These are phyloP conservation scores for Tricholoma terreum DNA, from an alignment of 768 basidiomycete genomes.

Conservation along the genomic window DNA sequence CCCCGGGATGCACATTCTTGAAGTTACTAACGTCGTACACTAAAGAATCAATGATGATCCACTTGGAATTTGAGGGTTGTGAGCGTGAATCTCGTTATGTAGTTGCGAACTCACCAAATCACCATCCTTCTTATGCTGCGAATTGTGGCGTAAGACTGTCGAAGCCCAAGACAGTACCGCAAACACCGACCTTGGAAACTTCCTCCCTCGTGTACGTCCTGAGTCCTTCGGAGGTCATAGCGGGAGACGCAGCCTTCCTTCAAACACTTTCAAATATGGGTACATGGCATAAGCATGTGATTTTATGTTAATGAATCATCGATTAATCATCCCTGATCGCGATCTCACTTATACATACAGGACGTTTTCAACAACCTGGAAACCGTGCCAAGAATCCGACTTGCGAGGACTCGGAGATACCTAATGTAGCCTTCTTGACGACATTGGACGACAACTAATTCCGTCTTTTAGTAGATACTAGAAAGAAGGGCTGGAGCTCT, in stretches of 20 bases:
- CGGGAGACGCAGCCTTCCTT: slow-evolving; percentile 36
- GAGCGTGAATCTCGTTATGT: neutral
- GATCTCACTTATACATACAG: no score
- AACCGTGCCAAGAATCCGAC: neutral
- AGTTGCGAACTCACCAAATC: slow-evolving; percentile 49
- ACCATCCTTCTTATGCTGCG: slow-evolving; percentile 70
- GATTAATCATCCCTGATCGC: no score
- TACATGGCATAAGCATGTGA: neutral
- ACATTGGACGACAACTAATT: no score
- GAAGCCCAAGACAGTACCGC: no score
- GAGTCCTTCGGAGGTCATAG: slow-evolving; percentile 34
- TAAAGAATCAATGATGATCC: slow-evolving; percentile 83
- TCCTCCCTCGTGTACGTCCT: slow-evolving; percentile 39
- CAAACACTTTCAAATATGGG: slow-evolving; percentile 35
- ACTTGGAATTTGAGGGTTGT: slow-evolving; percentile 31
- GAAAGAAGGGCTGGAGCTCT: no score
- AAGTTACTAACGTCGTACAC: slow-evolving; percentile 85
- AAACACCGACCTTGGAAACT: slow-evolving; percentile 38
- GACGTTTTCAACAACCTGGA: no score
- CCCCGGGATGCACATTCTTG: slow-evolving; percentile 84
- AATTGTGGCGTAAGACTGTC: slow-evolving; percentile 1
- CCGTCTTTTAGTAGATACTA: no score
- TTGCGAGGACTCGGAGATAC: no score
- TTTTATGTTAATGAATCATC: slow-evolving; percentile 23
- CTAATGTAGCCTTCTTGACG: no score